phyloP scores from a whole-genome alignment of 345 rosid genomes.

The Rhizophora apiculata region DNA sequence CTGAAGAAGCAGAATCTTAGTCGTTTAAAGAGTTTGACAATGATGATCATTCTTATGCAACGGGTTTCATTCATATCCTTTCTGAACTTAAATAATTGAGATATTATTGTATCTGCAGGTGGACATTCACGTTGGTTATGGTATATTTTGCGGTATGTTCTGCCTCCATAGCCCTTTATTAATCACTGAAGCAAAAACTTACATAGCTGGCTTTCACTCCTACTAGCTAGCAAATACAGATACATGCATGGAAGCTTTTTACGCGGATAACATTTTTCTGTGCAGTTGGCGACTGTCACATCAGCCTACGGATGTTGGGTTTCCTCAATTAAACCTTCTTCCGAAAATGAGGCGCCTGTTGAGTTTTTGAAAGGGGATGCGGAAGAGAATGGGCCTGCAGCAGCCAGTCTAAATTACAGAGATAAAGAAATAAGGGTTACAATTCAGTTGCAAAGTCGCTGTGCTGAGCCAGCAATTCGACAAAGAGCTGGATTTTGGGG shows the following conservation, averaged over 20 bases:
- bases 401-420: conserved; percentile 6
- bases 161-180: not conserved
- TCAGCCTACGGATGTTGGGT: conserved; percentile 77
- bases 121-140: conserved; percentile 79
- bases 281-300: conserved; percentile 59
- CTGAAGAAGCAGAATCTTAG: no score
- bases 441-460: conserved; percentile 40
- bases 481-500: conserved; percentile 66
- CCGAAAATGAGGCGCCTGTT: conserved; percentile 24
- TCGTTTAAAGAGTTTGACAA: no score
- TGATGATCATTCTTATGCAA: no score
- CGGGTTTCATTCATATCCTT: no score
- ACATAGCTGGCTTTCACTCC: no score
- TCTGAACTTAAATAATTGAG: not conserved
- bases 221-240: no score
- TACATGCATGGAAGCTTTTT: no score
- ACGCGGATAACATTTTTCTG: not conserved
- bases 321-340: conserved; percentile 15
- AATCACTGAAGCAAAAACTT: no score
- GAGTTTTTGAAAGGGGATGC: conserved; percentile 21
- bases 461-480: conserved; percentile 37
- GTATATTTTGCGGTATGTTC: conserved; percentile 81
- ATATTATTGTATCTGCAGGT: conserved; percentile 48
- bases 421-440: conserved; percentile 24
- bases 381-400: conserved; percentile 22